Conservation (phyloP, 2,329 filamentous ascomycete species). For the Emericellopsis cladophorae region DNA sequence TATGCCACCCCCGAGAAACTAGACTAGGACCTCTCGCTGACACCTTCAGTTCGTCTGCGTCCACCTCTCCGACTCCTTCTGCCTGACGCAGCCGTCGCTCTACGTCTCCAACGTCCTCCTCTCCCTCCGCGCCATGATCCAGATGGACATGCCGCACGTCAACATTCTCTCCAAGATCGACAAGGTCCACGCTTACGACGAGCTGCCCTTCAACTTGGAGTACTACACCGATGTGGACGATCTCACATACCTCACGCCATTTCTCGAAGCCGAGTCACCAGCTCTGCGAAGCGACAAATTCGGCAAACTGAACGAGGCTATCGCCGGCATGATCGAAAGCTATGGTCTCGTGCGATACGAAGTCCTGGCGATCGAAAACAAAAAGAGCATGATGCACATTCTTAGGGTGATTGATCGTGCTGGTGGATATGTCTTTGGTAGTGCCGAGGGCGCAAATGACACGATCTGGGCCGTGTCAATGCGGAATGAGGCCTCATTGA, state of each 20-base stretch:
- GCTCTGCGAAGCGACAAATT: constrained; percentile 63
- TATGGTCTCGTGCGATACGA: constrained; percentile 88
- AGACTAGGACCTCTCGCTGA: neutral
- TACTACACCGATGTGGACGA: constrained; percentile 98
- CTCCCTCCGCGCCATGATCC: constrained; percentile 89
- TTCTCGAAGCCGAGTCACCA: constrained; percentile 68
- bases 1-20: constrained; percentile 29
- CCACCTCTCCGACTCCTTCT: constrained; percentile 89
- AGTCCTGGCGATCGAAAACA: constrained; percentile 90
- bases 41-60: constrained; percentile 68
- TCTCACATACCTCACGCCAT: constrained; percentile 68
- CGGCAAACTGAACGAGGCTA: constrained; percentile 69
- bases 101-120: constrained; percentile 92
- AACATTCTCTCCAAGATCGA: constrained; percentile 98
- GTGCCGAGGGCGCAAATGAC: constrained; percentile 84
- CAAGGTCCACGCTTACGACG: constrained; percentile 73
- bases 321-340: constrained; percentile 76
- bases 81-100: constrained; percentile 81
- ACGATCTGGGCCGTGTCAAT: constrained; percentile 96
- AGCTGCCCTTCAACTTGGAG: constrained; percentile 87
- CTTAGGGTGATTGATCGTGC: constrained; percentile 83
- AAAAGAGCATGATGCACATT: constrained; percentile 90
- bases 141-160: constrained; percentile 91
- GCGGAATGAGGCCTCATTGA: constrained; percentile 57
- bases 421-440: constrained; percentile 84